Percentiles rank a stretch among this genome's conserved stretches.
Evolutionary conservation across 2,329 filamentous ascomycete species (phyloP).

Genomic region (Colletotrichum musicola): DNA sequence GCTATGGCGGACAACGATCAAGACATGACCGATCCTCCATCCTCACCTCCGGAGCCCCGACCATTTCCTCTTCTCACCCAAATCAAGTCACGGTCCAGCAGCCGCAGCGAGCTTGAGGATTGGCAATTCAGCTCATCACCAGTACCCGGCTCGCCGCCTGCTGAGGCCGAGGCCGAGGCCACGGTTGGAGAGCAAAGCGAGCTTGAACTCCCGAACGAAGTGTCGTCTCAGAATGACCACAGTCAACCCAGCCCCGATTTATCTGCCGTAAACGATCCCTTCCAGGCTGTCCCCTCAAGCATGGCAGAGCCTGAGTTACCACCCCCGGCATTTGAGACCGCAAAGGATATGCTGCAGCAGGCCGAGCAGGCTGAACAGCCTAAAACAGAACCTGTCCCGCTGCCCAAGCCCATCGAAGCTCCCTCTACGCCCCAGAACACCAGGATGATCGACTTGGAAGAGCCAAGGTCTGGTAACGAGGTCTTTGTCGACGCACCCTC

Average conservation of each 20-base stretch:
- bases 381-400: neutral
- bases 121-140: conserved; percentile 71
- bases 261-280: conserved; percentile 34
- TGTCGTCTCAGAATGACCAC: conserved; percentile 33
- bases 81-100: conserved; percentile 63
- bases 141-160: conserved; percentile 62
- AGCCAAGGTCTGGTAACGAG: conserved; percentile 59
- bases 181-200: conserved; percentile 37
- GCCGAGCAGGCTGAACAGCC: neutral
- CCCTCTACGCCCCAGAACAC: conserved; percentile 36
- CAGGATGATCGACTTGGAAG: conserved; percentile 45
- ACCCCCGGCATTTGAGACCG: conserved; percentile 17
- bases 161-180: conserved; percentile 36
- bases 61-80: conserved; percentile 65
- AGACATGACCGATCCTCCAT: conserved; percentile 66
- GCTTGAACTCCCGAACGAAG: conserved; percentile 33
- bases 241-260: conserved; percentile 25
- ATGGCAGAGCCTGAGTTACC: conserved; percentile 35
- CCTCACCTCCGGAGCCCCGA: conserved; percentile 69
- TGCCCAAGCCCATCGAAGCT: neutral
- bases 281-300: conserved; percentile 47
- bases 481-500: conserved; percentile 63
- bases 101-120: conserved; percentile 54
- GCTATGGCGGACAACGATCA: conserved; percentile 60
- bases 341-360: neutral